Percentiles rank a stretch among this genome's conserved stretches.
These are phyloP conservation scores for Crassisporium funariophilum DNA, from an alignment of 768 basidiomycete genomes.

Conservation along the genomic window DNA sequence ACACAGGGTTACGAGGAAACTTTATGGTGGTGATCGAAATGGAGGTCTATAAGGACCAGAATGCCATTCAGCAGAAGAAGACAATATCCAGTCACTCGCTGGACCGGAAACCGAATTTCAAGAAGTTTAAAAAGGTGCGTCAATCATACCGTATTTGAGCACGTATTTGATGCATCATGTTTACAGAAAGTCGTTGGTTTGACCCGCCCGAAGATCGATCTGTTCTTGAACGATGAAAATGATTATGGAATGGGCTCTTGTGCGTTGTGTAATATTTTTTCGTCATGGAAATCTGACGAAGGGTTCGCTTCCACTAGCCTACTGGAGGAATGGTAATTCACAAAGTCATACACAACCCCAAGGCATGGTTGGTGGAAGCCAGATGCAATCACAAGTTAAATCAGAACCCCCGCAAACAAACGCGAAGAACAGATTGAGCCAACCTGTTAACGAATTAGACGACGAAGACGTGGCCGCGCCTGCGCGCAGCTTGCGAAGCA, in stretches of 20 bases:
- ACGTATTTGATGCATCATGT: background rate
- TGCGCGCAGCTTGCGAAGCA: slow-evolving; percentile 22
- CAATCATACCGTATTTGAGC: background rate
- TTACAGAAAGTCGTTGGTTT: slow-evolving; percentile 29
- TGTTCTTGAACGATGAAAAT: slow-evolving; percentile 51
- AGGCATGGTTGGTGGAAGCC: slow-evolving; percentile 20
- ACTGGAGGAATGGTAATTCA: slow-evolving; percentile 51
- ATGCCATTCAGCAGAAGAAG: slow-evolving; percentile 17
- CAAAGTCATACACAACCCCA: slow-evolving; percentile 23
- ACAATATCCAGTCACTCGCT: slow-evolving; percentile 34
- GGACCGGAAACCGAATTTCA: slow-evolving; percentile 66
- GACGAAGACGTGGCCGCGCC: slow-evolving; percentile 28
- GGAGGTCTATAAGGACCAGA: slow-evolving; percentile 48
- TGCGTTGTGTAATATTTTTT: slow-evolving; percentile 25
- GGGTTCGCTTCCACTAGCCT: slow-evolving; percentile 40
- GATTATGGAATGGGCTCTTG: slow-evolving; percentile 58
- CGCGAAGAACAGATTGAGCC: slow-evolving; percentile 7
- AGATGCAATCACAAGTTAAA: slow-evolving; percentile 15
- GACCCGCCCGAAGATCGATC: slow-evolving; percentile 44
- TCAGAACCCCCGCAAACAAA: slow-evolving; percentile 13
- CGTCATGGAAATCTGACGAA: background rate
- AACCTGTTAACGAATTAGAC: slow-evolving; percentile 27
- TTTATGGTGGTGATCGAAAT: slow-evolving; percentile 80
- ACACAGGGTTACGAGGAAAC: slow-evolving; percentile 64
- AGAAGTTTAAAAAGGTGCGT: slow-evolving; percentile 77